Evolutionary conservation across 495 filamentous ascomycete species (phyloP), one percentile per base, ranked within the genome.

Genomic region (Daldinia bambusicola): DNA sequence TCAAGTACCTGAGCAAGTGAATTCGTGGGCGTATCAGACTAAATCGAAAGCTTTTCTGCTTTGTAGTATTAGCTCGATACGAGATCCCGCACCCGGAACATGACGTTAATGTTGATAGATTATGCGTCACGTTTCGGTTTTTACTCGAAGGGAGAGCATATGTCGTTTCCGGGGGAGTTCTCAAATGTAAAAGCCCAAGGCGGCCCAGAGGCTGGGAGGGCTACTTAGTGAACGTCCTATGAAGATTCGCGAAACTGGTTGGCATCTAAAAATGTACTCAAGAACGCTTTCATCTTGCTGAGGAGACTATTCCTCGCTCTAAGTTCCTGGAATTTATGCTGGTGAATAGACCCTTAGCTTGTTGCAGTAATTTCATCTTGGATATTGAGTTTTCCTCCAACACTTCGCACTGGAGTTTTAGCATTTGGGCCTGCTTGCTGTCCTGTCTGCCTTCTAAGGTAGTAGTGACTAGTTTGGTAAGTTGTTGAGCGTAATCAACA

Each of bases 381-480:
- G 67, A 31, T 26, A 36, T 22, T 22, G 66, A 26, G 45, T 69
- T 63, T 61, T 74, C 75, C 16, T 75, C 69, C n/a, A 77, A 51
- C 4, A 75, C 10, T 38, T 77, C 67, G 43, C 75, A 77, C 61
- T 77, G 75, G 14, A 77, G 73, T 22, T 56, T 32, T 9, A 74
- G 53, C 57, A 71, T 66, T 50, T 60, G 70, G 5, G 22, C 43
- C 45, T 68, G 45, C 53, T 66, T 74, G 41, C 50, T 63, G n/a
- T 50, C 5, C 10, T 26, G 30, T 12, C 56, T 30, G n/a, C 32
- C 16, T n/a, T 65, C 48, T 13, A 43, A 31, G 0, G 16, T 10
- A 12, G 16, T 16, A 13, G 48, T 13, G 31, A 74, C 57, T 26
- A 36, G 61, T 56, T 61, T 60, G 20, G 45, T 70, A 38, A 77